Base-by-base conservation (phyloP, 2,329 filamentous ascomycete genomes). In the Fusarium sp. region DNA sequence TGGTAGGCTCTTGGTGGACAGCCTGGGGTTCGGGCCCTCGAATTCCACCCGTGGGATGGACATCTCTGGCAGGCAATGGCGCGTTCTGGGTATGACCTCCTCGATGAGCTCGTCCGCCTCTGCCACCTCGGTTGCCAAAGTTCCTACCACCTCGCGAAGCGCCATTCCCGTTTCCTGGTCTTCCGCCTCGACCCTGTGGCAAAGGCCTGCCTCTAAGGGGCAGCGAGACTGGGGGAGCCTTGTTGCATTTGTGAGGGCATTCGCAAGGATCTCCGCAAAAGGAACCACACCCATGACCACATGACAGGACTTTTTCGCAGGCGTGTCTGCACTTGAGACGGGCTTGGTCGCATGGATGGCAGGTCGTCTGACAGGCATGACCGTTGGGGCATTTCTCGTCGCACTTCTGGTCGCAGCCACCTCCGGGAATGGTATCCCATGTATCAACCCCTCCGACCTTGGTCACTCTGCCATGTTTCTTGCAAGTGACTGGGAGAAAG, bases 401-500 rank as follows among this genome's bases (percentile, higher is more conserved):
- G 54, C 75, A 73, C 32, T 11, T 47, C 22, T 72, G 47, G 2
- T 52, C 8, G 43, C 77, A 80, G 7, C 76, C 76, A 7, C 73
- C 74, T 27, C 64, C 67, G 25, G 69, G 43, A 77, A 81, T 66
- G 2, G 65, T 63, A 0, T 80, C 68, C 88, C 90, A 94, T 20
- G 90, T 86, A 1, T 86, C 81, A 0, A 88, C 82, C 12, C 88
- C 84, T 59, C 84, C 81, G 33, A 95, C 87, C 54, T 85, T 83
- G 0, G 84, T 88, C 32, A 84, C 86, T 2, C 79, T 84, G 0
- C 82, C 79, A 78, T 96, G 94, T 0, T 87, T 88, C 7, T 83
- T 77, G 77, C 94, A 97, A 7, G 85, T 86, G 15, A 95, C 79
- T 1, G 92, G 92, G 0, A 96, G 76, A n/a, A 78, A 73, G 10